These are phyloP conservation scores for Collybiopsis confluens DNA, from an alignment of 768 basidiomycete genomes.

Conservation along the genomic window DNA sequence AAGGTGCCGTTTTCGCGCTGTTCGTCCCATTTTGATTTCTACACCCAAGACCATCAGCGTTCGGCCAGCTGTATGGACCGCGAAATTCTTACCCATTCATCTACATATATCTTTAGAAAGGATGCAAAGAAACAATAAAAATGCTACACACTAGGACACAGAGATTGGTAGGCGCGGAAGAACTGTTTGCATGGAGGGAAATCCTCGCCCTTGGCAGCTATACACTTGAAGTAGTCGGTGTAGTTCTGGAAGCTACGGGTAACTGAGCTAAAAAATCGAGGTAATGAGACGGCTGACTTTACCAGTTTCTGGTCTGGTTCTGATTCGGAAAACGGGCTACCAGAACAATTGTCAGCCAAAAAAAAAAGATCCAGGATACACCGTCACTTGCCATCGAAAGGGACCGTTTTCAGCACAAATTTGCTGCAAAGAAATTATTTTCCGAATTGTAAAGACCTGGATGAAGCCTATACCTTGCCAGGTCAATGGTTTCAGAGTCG, in stretches of 20 bases:
- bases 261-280: neutral
- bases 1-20: constrained; percentile 92
- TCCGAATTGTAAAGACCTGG: neutral
- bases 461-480: constrained; percentile 43
- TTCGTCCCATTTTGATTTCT: constrained; percentile 91
- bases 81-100: constrained; percentile 76
- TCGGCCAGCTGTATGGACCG: too few species aligned
- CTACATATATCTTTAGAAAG: constrained; percentile 35
- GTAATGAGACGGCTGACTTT: constrained; percentile 13
- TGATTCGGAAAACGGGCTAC: constrained; percentile 84
- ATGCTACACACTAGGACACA: constrained; percentile 89
- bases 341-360: constrained; percentile 11
- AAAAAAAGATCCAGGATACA: neutral
- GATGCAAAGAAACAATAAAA: neutral
- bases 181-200: constrained; percentile 99
- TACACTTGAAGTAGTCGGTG: constrained; percentile 97
- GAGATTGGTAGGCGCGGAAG: constrained; percentile 90
- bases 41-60: constrained; percentile 12
- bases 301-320: constrained; percentile 98
- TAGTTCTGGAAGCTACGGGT: constrained; percentile 86
- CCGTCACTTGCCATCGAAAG: constrained; percentile 73
- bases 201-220: constrained; percentile 95
- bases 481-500: constrained; percentile 40
- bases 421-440: constrained; percentile 45
- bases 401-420: constrained; percentile 90